Base-by-base conservation (phyloP, 2,329 filamentous ascomycete species). In the Pezizomycotina sp. region DNA sequence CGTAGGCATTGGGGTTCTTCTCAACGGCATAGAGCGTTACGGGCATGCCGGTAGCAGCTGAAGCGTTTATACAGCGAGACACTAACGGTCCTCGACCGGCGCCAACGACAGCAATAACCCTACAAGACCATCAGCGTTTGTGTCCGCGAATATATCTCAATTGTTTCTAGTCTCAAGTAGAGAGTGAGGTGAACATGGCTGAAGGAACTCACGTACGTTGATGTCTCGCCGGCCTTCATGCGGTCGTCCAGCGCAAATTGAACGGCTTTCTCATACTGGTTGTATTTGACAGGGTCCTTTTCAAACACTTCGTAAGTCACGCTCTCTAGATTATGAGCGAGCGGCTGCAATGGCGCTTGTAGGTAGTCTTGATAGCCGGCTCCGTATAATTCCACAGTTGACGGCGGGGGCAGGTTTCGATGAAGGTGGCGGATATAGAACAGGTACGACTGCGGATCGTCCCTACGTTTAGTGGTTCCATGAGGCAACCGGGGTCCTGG, bases 271-370 rank as follows among this genome's bases (percentile, higher is more conserved):
- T 95, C 83, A 55, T 98, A 98, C 66, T 86, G 91, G 47, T 83
- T 74, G 55, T 98, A 98, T 59, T 98, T 98, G 59, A 98, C 79
- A 0, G 89, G 89, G 47, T 98, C 91, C 49, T 91, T 91, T 56
- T 98, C 89, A 52, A 98, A 98, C 2, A 95, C 86, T 55, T 98
- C 89, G 56, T 98, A 98, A 0, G 89, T 98, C 26, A 92, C 79
- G 29, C 83, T 92, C 56, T 98, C 91, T 9, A 98, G 66, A 50
- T 98, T 98, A 57, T 98, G 89, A 0, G 86, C 86, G 9, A 98
- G 65, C 0, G 89, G 89, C 56, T 98, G 91, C 25, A 98, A 64
- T 2, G 89, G 89, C 2, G 84, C 84, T 56, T 98, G 89, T 7
- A 98, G 65, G 65, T 89, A 98, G 56, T 98, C 89, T 53, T 98